Evolutionary conservation across 2,329 filamentous ascomycete species (phyloP).

Genomic region (Penicillium vulpinum): DNA sequence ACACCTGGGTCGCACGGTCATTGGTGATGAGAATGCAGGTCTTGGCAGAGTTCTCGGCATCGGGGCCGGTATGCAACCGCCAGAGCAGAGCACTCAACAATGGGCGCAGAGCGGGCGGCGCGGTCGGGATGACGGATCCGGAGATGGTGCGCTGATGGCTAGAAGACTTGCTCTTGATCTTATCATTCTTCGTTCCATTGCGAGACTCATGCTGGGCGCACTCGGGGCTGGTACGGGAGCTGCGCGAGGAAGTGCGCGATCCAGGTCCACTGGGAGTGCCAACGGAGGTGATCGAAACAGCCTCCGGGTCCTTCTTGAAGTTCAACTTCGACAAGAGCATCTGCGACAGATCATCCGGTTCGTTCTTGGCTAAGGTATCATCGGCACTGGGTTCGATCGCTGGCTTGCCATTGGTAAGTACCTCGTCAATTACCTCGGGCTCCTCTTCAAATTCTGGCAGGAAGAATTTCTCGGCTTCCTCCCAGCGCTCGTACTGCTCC

Average conservation of each 20-base stretch:
- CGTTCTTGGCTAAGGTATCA: constrained; percentile 11
- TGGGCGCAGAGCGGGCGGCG: constrained; percentile 42
- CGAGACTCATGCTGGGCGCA: constrained; percentile 34
- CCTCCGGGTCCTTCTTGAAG: constrained; percentile 46
- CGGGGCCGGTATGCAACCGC: constrained; percentile 43
- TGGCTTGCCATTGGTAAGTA: constrained; percentile 17
- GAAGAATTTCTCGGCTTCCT: constrained; percentile 48
- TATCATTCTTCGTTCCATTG: constrained; percentile 25
- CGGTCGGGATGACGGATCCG: constrained; percentile 38
- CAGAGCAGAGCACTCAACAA: constrained; percentile 49
- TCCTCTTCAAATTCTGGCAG: constrained; percentile 47
- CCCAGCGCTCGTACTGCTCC: constrained; percentile 51
- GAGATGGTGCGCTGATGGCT: constrained; percentile 36
- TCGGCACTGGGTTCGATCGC: constrained; percentile 22
- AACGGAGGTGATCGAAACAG: constrained; percentile 42
- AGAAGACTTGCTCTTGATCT: constrained; percentile 18
- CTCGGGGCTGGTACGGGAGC: constrained; percentile 49
- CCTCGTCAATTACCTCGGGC: constrained; percentile 27
- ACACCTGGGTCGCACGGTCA: constrained; percentile 44
- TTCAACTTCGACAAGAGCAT: constrained; percentile 51
- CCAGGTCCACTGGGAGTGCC: constrained; percentile 45
- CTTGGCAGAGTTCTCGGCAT: constrained; percentile 36
- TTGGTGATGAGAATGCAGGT: constrained; percentile 48
- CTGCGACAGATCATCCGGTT: constrained; percentile 45
- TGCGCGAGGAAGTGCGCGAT: constrained; percentile 47